phyloP scores from a whole-genome alignment of 2,329 filamentous ascomycete species.

The Xylaria digitata region DNA sequence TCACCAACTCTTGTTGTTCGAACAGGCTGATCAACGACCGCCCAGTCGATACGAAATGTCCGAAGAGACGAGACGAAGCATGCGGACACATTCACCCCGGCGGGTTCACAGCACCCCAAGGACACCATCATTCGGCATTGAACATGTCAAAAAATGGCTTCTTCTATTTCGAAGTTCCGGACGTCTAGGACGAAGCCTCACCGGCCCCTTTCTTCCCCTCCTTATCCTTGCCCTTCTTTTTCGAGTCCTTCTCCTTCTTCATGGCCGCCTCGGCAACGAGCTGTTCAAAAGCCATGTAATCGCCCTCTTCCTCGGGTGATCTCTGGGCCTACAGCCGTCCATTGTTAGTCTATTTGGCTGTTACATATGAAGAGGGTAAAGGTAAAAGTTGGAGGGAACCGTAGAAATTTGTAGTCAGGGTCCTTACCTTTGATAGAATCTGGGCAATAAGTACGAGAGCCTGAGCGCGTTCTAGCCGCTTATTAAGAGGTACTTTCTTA shows the following conservation, averaged over 20 bases:
- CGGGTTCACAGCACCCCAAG: background rate
- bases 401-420: background rate
- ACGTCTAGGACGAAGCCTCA: slow-evolving; percentile 36
- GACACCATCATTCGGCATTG: background rate
- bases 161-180: slow-evolving; percentile 41
- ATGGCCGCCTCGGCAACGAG: slow-evolving; percentile 95
- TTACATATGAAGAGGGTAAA: background rate
- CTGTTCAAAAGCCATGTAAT: slow-evolving; percentile 98
- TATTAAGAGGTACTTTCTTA: slow-evolving; percentile 81
- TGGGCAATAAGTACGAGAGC: slow-evolving; percentile 89
- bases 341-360: slow-evolving; percentile 28
- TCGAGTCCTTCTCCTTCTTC: slow-evolving; percentile 91
- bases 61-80: background rate
- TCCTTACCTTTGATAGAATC: slow-evolving; percentile 83
- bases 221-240: slow-evolving; percentile 71
- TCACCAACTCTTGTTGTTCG: background rate
- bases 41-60: background rate
- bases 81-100: background rate
- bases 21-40: background rate
- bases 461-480: slow-evolving; percentile 90
- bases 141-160: slow-evolving; percentile 21
- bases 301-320: slow-evolving; percentile 94
- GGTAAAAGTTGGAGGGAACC: background rate
- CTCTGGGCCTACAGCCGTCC: slow-evolving; percentile 74
- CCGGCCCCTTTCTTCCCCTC: slow-evolving; percentile 52